Evolutionary conservation across 2,329 filamentous ascomycete genomes (phyloP), one percentile per base, ranked within the genome.

Genomic region (Capronia americana): DNA sequence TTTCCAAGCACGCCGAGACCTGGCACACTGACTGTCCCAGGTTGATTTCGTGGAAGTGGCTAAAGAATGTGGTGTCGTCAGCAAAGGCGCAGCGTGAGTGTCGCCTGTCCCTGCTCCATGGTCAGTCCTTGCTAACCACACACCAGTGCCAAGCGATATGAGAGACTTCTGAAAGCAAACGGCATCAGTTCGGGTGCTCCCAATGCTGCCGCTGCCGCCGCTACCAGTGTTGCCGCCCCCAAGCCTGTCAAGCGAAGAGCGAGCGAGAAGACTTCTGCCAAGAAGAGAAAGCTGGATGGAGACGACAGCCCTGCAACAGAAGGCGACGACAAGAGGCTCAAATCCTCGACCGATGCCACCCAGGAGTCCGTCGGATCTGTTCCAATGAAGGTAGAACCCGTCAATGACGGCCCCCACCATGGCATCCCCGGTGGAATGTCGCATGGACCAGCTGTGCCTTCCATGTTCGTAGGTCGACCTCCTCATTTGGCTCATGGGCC

Each of bases 81-180:
- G 79, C 76, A 90, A 90, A 77, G 88, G 85, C 14, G 90, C 90
- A 24, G 89, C 89, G 90, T 92, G 84, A 83, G 89, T 53, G 8
- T 23, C 41, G 23, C 17, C 23, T 51, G 48, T 10, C 7, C 11
- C 6, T 32, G 34, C 11, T 28, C n/a, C n/a, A 28, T n/a, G 12
- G 10, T 20, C 24, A 38, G 30, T 20, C 17, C 51, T 26, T 11
- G 59, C 48, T 66, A 66, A 61, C 63, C 57, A 46, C 56, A 17
- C 12, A 14, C 67, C 73, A 91, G 89, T 1, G 85, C 87, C 69
- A 91, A 91, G 77, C 81, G 88, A 71, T 91, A 89, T 73, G 87
- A 89, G 76, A 85, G 88, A 34, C 82, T 91, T 74, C 81, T 89
- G 78, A 88, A 88, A 74, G 78, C 83, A 8, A 80, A 88, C 69